Base-by-base conservation (phyloP, 495 filamentous ascomycete genomes). In the Tuber microsphaerosporum region DNA sequence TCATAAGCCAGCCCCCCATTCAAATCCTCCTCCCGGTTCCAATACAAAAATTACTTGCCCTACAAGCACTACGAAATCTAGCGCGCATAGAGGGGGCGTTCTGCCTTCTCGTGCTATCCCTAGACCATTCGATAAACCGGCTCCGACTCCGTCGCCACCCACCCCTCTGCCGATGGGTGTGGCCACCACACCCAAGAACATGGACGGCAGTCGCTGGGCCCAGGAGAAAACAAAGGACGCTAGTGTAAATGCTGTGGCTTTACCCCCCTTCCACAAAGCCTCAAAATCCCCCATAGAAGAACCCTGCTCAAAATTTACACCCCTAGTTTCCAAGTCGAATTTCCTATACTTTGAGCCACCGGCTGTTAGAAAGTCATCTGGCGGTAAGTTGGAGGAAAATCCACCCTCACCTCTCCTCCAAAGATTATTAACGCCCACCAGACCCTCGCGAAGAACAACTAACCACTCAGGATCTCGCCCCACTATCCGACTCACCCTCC, bases 331-430 rank as follows among this genome's bases (percentile, higher is more conserved):
- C 4, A 79, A 73, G 34, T 71, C 43, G 17, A 79, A 79, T 39
- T 79, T 79, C 43, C 56, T 79, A 2, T 79, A 79, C 31, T 79
- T 76, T 76, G 77, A 79, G 31, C 77, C 77, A 2, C 14, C 56
- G 56, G 56, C 56, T 10, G 26, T 34, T 8, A 34, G 14, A 34
- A 65, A 65, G 56, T 65, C 26, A 65, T 26, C 56, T 31, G 12
- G 56, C 4, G 56, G 56, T 65, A 65, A 65, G 56, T 34, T 65
- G 56, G 31, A 31, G 26, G 56, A 65, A 65, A 65, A 17, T 65
- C 56, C 56, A 34, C 14, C 56, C 56, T 19, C 26, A 65, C 56
- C 31, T 19, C 56, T 65, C 56, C 16, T 22, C 46, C 34, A 8
- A 65, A 17, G 56, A 65, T 65, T 65, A 31, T 34, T 65, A 65